Conservation (phyloP, 768 basidiomycete species). For the Lanmaoa rubissima region DNA sequence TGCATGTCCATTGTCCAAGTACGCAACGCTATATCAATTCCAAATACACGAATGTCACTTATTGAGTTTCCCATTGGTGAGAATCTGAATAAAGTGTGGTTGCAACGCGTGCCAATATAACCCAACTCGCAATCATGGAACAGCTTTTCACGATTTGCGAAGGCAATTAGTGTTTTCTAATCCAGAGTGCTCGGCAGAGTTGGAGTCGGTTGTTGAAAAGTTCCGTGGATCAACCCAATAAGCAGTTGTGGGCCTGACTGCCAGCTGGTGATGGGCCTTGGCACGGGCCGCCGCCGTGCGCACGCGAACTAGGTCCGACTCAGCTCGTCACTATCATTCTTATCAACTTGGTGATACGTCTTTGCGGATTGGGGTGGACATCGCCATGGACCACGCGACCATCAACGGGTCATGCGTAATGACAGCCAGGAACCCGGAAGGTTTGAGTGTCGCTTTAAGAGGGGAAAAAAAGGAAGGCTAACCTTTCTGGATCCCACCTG, state of each 20-base stretch:
- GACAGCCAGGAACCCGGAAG: not conserved
- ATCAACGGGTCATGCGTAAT: not conserved
- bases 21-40: not conserved
- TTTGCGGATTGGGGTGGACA: not conserved
- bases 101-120: too few relatives aligned
- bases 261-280: too few relatives aligned
- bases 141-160: not conserved
- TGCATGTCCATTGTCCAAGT: not conserved
- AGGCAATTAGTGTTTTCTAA: too few relatives aligned
- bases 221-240: not conserved
- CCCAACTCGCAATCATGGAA: too few relatives aligned
- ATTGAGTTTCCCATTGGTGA: not conserved
- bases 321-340: not conserved
- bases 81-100: not conserved
- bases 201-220: not conserved
- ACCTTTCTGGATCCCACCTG: not conserved
- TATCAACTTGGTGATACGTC: not conserved
- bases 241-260: not conserved
- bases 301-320: too few relatives aligned
- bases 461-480: not conserved
- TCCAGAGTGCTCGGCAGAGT: too few relatives aligned
- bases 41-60: not conserved
- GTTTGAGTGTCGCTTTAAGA: slow-evolving; percentile 8
- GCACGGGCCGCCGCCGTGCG: too few relatives aligned
- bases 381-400: not conserved